These are phyloP conservation scores for Globisporangium polare DNA, from an alignment of 352 stramenopile genomes.

Conservation along the genomic window DNA sequence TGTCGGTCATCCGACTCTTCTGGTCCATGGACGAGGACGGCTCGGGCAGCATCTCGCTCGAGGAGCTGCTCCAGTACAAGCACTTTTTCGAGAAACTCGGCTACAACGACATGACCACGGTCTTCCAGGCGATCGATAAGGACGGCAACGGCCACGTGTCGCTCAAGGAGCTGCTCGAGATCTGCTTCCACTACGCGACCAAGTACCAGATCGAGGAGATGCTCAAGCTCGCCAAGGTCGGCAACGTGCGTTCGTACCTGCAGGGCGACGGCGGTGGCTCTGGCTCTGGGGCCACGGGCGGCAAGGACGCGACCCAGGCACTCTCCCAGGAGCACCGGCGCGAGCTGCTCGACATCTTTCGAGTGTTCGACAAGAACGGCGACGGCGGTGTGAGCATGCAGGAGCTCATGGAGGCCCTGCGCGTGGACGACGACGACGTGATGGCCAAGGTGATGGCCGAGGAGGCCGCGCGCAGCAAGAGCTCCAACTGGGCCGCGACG, in stretches of 20 bases:
- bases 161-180: slow-evolving; percentile 53
- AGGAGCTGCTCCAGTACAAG: slow-evolving; percentile 52
- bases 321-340: slow-evolving; percentile 31
- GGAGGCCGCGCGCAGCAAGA: slow-evolving; percentile 26
- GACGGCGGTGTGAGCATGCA: slow-evolving; percentile 63
- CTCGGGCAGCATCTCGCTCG: slow-evolving; percentile 51
- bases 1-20: slow-evolving; percentile 73
- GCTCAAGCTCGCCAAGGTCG: slow-evolving; percentile 65
- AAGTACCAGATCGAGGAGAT: slow-evolving; percentile 61
- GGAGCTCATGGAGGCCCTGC: slow-evolving; percentile 69
- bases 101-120: slow-evolving; percentile 50
- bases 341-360: slow-evolving; percentile 62
- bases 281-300: slow-evolving; percentile 2
- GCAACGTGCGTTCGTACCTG: slow-evolving; percentile 47
- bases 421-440: slow-evolving; percentile 62
- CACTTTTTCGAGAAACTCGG: slow-evolving; percentile 64
- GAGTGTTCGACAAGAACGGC: slow-evolving; percentile 63
- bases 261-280: slow-evolving; percentile 16
- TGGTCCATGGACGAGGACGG: slow-evolving; percentile 67
- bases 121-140: slow-evolving; percentile 73
- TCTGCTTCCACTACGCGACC: slow-evolving; percentile 65
- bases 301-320: not conserved
- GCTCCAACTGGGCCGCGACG: not conserved
- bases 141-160: slow-evolving; percentile 55
- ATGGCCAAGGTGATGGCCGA: slow-evolving; percentile 36